Evolutionary conservation across 1,284 basidiomycete genomes (phyloP).

Genomic region (Sutorius eximius): DNA sequence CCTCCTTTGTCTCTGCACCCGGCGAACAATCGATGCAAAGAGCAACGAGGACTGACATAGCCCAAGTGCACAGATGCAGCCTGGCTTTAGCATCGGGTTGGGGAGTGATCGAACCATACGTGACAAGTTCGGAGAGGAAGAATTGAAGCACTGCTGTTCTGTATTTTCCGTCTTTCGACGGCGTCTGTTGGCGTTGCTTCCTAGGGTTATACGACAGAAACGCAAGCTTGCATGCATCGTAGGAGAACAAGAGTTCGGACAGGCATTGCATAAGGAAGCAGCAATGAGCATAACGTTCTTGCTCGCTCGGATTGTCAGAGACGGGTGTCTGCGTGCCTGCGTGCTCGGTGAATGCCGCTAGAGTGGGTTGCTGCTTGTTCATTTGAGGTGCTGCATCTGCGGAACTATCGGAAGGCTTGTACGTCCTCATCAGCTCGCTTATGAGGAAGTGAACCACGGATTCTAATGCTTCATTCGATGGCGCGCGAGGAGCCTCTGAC

Average conservation of each 20-base stretch:
- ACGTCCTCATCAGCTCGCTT: slow-evolving; percentile 64
- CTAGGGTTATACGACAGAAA: slow-evolving; percentile 81
- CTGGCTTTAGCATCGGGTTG: slow-evolving; percentile 56
- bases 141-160: slow-evolving; percentile 72
- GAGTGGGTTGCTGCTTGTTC: slow-evolving; percentile 16
- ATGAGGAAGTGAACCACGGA: slow-evolving; percentile 72
- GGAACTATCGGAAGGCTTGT: slow-evolving; percentile 40
- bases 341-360: slow-evolving; percentile 12
- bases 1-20: slow-evolving; percentile 71
- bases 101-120: slow-evolving; percentile 70
- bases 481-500: slow-evolving; percentile 25
- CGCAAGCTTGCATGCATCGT: slow-evolving; percentile 86
- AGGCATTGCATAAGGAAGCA: slow-evolving; percentile 92
- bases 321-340: slow-evolving; percentile 18
- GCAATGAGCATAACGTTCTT: slow-evolving; percentile 61
- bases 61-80: slow-evolving; percentile 80
- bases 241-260: slow-evolving; percentile 92
- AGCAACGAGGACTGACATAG: slow-evolving; percentile 88
- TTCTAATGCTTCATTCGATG: slow-evolving; percentile 56
- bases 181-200: slow-evolving; percentile 57
- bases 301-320: slow-evolving; percentile 17
- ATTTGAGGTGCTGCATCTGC: slow-evolving; percentile 10
- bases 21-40: slow-evolving; percentile 83
- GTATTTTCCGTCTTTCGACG: slow-evolving; percentile 65
- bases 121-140: slow-evolving; percentile 75